These are phyloP conservation scores for Eutrema yunnanense DNA, from an alignment of 345 rosid species.

Conservation along the genomic window DNA sequence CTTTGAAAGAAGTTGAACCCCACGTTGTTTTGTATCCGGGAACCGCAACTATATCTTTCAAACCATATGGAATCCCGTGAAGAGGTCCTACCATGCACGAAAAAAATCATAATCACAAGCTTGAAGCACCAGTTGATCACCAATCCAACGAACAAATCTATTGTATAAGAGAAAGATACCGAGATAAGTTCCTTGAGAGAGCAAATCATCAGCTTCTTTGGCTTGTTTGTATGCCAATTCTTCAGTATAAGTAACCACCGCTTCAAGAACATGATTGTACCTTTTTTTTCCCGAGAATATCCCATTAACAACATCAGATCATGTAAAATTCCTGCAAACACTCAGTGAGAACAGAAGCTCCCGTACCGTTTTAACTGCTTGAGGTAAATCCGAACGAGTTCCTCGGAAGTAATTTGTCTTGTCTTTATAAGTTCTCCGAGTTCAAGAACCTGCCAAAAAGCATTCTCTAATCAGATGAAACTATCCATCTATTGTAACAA, in stretches of 20 bases:
- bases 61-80: constrained; percentile 86
- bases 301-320: constrained; percentile 3
- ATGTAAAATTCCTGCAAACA: background rate
- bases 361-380: constrained; percentile 58
- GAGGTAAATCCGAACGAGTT: constrained; percentile 57
- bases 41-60: constrained; percentile 77
- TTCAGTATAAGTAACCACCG: constrained; percentile 72
- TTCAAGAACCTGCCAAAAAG: constrained; percentile 56
- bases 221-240: constrained; percentile 82
- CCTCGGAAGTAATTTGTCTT: constrained; percentile 59
- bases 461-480: constrained; percentile 10
- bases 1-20: constrained; percentile 73
- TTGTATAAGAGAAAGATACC: constrained; percentile 35
- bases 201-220: constrained; percentile 70
- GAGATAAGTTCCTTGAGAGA: constrained; percentile 68
- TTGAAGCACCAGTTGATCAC: background rate
- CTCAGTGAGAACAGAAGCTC: background rate
- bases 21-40: constrained; percentile 81
- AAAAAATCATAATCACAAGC: background rate
- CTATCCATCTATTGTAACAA: background rate
- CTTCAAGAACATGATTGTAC: constrained; percentile 63
- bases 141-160: constrained; percentile 53
- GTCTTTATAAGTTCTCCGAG: constrained; percentile 73
- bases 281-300: constrained; percentile 30
- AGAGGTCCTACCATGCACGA: constrained; percentile 60